Base-by-base conservation (phyloP, 345 rosid species). In the Melaleuca alternifolia region DNA sequence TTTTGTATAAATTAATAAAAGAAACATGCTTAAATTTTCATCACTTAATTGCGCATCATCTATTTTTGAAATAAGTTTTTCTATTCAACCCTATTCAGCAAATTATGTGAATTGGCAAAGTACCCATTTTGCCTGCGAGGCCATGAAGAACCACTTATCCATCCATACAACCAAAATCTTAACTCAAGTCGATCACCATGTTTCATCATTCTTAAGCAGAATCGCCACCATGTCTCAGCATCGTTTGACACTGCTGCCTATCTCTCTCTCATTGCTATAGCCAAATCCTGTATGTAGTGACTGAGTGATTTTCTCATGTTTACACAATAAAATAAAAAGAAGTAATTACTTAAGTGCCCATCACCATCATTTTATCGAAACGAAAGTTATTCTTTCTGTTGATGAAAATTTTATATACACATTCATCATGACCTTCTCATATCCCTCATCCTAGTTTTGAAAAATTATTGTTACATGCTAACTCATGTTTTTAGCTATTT, bases 91-190 rank as follows among this genome's bases (percentile, higher is more conserved):
- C 41, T n/a, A 2, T 28, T 28, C 6, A 28, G 20, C 37, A 61
- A 61, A 61, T 12, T 0, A n/a, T n/a, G n/a, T 1, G 75, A n/a
- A 61, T 30, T 7, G 5, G 0, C 75, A 61, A 61, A 28, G 6
- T 61, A 61, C 75, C 20, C 16, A 37, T 28, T 28, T 6, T 28
- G 20, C 37, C 13, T 61, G 1, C n/a, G 28, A 28, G 37, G n/a
- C n/a, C n/a, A n/a, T n/a, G n/a, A n/a, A n/a, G n/a, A 0, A 14
- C n/a, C 71, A 26, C 16, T 26, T 4, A 12, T n/a, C 9, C 2
- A 7, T 16, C 65, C 16, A 1, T 16, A 12, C 20, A 28, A 13
- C 20, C 41, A 28, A 4, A 13, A 1, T 10, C 75, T 30, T 28
- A 61, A 61, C 41, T 28, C 20, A 28, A 61, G 37, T 4, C n/a